A percentile compares a stretch with the other conserved stretches of the same genome.
These are phyloP conservation scores for Sclerospora graminicola DNA, from an alignment of 352 stramenopile genomes.

Conservation along the genomic window DNA sequence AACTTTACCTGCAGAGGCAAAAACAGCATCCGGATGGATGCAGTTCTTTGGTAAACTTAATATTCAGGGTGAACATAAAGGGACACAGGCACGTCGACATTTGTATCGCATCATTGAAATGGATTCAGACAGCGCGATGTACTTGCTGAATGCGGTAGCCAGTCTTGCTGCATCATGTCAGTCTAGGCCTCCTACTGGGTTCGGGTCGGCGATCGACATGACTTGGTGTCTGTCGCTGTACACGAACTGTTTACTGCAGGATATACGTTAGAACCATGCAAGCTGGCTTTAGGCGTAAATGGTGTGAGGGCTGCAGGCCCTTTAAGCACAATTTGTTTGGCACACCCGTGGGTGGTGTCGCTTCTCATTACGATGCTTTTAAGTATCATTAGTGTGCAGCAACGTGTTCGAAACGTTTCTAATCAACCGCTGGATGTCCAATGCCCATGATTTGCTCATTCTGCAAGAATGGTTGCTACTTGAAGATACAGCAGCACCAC, in stretches of 20 bases:
- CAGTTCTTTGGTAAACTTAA: constrained; percentile 47
- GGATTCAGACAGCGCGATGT: constrained; percentile 52
- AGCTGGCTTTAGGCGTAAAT: constrained; percentile 34
- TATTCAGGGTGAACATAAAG: constrained; percentile 17
- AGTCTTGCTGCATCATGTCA: constrained; percentile 31
- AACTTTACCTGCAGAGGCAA: constrained; percentile 43
- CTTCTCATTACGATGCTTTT: constrained; percentile 42
- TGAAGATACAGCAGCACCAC: constrained; percentile 51
- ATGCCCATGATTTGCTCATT: constrained; percentile 44
- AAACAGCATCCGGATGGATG: constrained; percentile 48
- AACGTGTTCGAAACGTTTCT: constrained; percentile 79
- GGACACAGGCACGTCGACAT: constrained; percentile 27
- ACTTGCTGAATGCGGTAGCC: constrained; percentile 65
- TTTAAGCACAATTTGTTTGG: constrained; percentile 53
- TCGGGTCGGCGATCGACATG: constrained; percentile 19
- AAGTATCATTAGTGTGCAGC: constrained; percentile 75
- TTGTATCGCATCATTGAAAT: constrained; percentile 51
- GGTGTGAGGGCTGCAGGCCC: constrained; percentile 37
- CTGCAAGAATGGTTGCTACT: constrained; percentile 76
- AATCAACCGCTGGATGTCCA: constrained; percentile 75
- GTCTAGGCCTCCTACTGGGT: constrained; percentile 1
- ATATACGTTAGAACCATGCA: constrained; percentile 36
- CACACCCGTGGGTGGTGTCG: constrained; percentile 50
- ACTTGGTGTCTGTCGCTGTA: constrained; percentile 43
- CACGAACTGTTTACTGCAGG: constrained; percentile 61